phyloP scores from a whole-genome alignment of 2,329 filamentous ascomycete species.

The Trichophyton rubrum region DNA sequence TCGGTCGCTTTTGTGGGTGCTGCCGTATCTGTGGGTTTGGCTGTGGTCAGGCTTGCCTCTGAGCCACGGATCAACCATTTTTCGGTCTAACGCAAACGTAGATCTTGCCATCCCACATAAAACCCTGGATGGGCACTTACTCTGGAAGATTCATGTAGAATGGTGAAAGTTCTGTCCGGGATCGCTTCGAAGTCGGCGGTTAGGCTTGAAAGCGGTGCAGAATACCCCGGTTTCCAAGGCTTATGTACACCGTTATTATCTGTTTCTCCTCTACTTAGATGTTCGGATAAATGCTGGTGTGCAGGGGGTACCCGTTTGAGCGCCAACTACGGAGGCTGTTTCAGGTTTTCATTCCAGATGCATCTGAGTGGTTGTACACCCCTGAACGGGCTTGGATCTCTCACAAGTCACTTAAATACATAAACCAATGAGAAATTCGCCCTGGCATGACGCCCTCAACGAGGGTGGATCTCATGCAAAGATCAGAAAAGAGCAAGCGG shows the following conservation, averaged over 20 bases:
- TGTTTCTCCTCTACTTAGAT: neutral
- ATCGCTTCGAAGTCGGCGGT: neutral
- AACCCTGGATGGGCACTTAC: too few species aligned
- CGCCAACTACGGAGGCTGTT: neutral
- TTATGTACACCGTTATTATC: neutral
- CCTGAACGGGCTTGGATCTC: neutral
- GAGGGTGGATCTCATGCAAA: neutral
- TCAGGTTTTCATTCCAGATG: slow-evolving; percentile 1
- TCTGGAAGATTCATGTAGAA: neutral
- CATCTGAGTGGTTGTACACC: neutral
- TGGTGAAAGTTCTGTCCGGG: neutral
- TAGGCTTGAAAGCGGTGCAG: neutral
- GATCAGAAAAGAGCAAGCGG: neutral
- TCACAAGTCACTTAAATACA: neutral
- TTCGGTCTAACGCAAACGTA: neutral
- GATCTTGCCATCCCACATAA: neutral
- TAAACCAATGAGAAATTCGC: neutral
- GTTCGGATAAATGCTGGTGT: neutral
- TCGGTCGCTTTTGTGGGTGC: neutral
- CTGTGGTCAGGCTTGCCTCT: neutral
- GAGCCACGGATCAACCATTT: neutral
- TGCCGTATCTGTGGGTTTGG: neutral
- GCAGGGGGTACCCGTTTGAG: neutral
- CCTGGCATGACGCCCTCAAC: neutral
- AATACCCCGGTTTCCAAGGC: neutral